These are phyloP conservation scores for Chloris gayana DNA, from an alignment of 176 grass and related monocot species.

Conservation along the genomic window DNA sequence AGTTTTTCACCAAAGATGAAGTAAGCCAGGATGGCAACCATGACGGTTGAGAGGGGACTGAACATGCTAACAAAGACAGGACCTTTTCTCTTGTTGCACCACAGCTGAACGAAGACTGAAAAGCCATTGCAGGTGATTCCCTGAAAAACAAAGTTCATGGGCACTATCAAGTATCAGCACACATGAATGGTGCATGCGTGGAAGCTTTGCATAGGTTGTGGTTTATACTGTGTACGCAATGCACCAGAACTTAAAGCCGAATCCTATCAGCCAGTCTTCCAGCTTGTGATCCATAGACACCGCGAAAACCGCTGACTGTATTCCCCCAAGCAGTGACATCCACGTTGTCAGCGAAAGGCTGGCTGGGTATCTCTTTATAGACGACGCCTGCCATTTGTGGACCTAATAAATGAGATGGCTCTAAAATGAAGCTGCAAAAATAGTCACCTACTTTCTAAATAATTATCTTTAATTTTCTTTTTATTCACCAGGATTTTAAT, in stretches of 20 bases:
- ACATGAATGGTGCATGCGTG: too few species aligned
- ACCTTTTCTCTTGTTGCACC: conserved; percentile 85
- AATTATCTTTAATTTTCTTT: too few species aligned
- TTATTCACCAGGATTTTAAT: too few species aligned
- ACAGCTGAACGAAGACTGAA: conserved; percentile 78
- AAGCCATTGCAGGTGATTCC: conserved; percentile 77
- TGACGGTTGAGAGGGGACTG: conserved; percentile 74
- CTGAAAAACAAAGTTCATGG: conserved; percentile 26
- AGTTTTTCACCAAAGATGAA: conserved; percentile 79
- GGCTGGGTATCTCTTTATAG: conserved; percentile 79
- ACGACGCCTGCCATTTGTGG: conserved; percentile 54
- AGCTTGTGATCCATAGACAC: conserved; percentile 47
- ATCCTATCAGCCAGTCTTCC: conserved; percentile 68
- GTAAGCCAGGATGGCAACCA: conserved; percentile 72
- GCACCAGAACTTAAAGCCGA: conserved; percentile 80
- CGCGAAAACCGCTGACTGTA: conserved; percentile 67
- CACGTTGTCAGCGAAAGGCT: conserved; percentile 82
- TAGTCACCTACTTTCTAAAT: too few species aligned
- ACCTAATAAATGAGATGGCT: background rate
- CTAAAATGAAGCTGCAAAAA: too few species aligned
- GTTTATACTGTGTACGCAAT: conserved; percentile 53
- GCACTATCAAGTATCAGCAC: background rate
- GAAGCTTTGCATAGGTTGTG: too few species aligned
- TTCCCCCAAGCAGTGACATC: conserved; percentile 72
- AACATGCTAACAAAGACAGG: conserved; percentile 98